Evolutionary conservation across 164 flowering plant genomes (phyloP), one percentile per base, ranked within the genome.

Genomic region (Vitis vinifera): DNA sequence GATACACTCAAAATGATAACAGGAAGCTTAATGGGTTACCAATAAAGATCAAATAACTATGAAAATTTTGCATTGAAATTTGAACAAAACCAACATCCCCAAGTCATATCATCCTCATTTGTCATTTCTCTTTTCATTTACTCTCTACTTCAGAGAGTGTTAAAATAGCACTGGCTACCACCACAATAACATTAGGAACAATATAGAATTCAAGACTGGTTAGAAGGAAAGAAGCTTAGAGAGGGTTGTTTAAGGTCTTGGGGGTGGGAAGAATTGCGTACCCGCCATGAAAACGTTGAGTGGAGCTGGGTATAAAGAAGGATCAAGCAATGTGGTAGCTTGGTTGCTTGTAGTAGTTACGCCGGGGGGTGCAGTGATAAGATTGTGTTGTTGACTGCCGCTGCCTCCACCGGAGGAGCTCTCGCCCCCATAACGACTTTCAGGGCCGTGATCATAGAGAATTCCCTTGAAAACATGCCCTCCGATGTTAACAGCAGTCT

Each of bases 251-350:
- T 58, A 78, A 68, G 85, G 76, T 77, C 86, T 80, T 65, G 90
- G 84, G 37, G 83, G 89, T 55, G 91, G 92, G 82, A 89, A 89
- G 79, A 88, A 87, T 74, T 88, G 92, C 86, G 97, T 89, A 88
- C 97, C 94, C 51, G 94, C 91, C 76, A 91, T 81, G 77, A 89
- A 91, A 29, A 87, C 86, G 37, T 83, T 85, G 63, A 91, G 75
- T 4, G 92, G 88, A 65, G 86, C 68, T 19, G 86, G 83, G 56
- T 76, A 85, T 1, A 80, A 53, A 4, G 81, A 73, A 50, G 82
- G 73, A 51, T 79, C 85, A 19, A 80, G 72, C 76, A 77, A 16
- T 14, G 71, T 13, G 0, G 66, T 19, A 12, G 66, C 11, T 2
- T 65, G 64, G 47, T 60, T 48, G 56, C 65, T 49, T n/a, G 50